phyloP scores from a whole-genome alignment of 768 basidiomycete genomes.

The Steccherinum ochraceum region DNA sequence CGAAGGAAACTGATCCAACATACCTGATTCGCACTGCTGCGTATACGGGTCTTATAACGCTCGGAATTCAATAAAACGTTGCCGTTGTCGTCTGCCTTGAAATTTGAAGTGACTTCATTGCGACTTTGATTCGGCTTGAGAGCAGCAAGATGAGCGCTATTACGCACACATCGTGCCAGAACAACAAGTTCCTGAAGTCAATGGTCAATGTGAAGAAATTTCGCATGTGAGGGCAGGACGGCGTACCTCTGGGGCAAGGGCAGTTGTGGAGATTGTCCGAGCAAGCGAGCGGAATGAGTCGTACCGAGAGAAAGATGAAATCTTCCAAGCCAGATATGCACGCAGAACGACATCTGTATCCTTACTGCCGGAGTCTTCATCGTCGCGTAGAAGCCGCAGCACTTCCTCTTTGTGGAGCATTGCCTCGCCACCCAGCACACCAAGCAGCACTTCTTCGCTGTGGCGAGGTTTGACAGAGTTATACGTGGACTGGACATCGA shows the following conservation, averaged over 20 bases:
- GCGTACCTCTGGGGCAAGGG: not conserved
- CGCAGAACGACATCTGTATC: too few relatives aligned
- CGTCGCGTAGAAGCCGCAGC: constrained; percentile 18
- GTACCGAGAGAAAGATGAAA: too few relatives aligned
- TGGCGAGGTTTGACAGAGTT: constrained; percentile 26
- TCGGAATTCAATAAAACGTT: not conserved
- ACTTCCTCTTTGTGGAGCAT: constrained; percentile 18
- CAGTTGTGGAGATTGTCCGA: too few relatives aligned
- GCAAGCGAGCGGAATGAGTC: too few relatives aligned
- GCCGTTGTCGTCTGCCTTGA: not conserved
- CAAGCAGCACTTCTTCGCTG: constrained; percentile 23
- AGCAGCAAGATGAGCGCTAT: not conserved
- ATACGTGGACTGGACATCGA: constrained; percentile 34
- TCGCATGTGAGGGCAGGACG: not conserved
- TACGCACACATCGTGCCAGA: not conserved
- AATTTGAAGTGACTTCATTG: not conserved
- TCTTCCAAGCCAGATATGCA: too few relatives aligned
- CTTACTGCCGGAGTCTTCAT: not conserved
- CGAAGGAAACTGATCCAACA: too few relatives aligned
- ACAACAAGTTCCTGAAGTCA: not conserved
- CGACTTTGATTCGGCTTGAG: not conserved
- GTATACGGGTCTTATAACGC: not conserved
- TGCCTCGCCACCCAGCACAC: constrained; percentile 31
- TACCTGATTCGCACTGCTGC: not conserved
- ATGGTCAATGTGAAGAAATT: not conserved